Base-by-base conservation (phyloP, 2,329 filamentous ascomycete genomes). In the Talaromyces atroroseus region DNA sequence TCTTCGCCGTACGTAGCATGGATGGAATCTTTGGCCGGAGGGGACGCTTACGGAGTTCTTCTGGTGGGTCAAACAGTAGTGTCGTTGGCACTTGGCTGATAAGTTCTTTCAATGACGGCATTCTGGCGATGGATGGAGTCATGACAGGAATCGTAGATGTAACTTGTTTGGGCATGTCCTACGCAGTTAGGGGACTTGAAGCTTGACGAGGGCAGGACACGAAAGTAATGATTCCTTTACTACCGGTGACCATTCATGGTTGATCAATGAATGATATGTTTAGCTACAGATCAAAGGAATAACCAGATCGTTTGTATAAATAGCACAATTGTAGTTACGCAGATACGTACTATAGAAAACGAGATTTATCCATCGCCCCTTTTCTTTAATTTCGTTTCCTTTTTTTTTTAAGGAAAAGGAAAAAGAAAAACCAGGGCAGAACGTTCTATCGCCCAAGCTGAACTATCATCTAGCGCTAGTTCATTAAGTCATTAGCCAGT, bases 71-170 rank as follows among this genome's bases (percentile, higher is more conserved):
- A 34, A 21, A 44, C 40, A 44, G 18, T 44, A 44, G 40, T 44
- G 40, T 14, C 40, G 40, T 44, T 44, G 40, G 40, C 40, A 11
- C 40, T 23, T 23, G 20, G 20, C 40, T 44, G 49, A 52, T 52
- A 52, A 46, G 29, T 46, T 47, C 42, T 52, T 52, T 36, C 20
- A 38, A 53, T 53, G 51, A 53, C 51, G 42, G 42, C 51, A 53
- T 53, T 24, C 20, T 53, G 12, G 44, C 18, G 26, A 46, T 53
- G 42, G 40, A 53, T 52, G 20, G 40, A 21, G 18, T 3, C 20
- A 21, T 21, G 18, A 10, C 7, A 5, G 18, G 6, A 29, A n/a
- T 8, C 7, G 26, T 29, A 29, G 26, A 44, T 18, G 18, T 44
- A 40, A 18, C 36, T 40, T 4, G 12, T 16, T 38, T 14, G 36